A percentile compares a stretch with the other conserved stretches of the same genome.
phyloP scores from a whole-genome alignment of 169 alveolate genomes.

The Amoebophrya sp. region DNA sequence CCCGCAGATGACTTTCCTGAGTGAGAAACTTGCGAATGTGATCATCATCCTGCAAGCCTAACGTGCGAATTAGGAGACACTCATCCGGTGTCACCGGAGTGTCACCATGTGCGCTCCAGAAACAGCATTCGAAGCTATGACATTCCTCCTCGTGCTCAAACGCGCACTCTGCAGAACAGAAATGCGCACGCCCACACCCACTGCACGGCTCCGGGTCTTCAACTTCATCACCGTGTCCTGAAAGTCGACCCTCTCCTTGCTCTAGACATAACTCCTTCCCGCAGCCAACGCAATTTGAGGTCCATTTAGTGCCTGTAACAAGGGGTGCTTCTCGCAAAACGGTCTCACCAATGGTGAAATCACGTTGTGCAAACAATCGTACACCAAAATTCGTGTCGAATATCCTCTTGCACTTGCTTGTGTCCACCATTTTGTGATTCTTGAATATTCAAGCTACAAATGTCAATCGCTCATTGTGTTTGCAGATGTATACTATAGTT shows the following conservation, averaged over 20 bases:
- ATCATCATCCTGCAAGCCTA: not conserved
- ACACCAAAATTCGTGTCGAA: no score
- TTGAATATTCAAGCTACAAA: no score
- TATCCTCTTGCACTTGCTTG: no score
- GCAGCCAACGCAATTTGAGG: not conserved
- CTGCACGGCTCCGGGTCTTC: not conserved
- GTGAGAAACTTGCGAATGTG: no score
- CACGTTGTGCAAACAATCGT: not conserved
- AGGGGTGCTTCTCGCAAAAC: not conserved
- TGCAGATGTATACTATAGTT: no score
- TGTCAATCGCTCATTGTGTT: no score
- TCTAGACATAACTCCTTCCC: not conserved
- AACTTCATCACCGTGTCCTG: not conserved
- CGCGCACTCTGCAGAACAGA: not conserved
- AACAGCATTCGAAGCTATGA: not conserved
- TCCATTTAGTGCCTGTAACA: not conserved
- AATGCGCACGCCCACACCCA: not conserved
- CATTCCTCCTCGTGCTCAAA: not conserved
- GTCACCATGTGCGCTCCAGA: not conserved
- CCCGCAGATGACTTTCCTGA: no score
- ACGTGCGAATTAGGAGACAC: not conserved
- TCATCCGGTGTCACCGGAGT: not conserved
- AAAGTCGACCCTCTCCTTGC: not conserved
- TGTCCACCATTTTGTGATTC: no score
- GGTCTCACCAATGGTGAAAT: not conserved